Conservation (phyloP, 1,284 basidiomycete species). For the Trametes versicolor region DNA sequence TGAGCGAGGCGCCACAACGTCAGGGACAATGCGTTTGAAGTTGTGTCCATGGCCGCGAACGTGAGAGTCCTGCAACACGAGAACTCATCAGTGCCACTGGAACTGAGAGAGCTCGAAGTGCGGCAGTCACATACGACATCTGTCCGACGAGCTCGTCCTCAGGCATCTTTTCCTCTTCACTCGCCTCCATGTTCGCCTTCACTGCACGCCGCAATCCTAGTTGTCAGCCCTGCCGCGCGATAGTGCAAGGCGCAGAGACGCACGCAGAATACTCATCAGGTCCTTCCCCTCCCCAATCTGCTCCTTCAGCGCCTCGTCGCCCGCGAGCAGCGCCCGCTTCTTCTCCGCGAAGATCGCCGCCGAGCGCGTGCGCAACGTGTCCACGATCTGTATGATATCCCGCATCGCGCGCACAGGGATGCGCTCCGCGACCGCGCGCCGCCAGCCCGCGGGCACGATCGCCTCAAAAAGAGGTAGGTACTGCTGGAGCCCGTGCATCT, state of each 20-base stretch:
- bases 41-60: slow-evolving; percentile 43
- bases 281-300: slow-evolving; percentile 45
- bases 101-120: background rate
- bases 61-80: slow-evolving; percentile 34
- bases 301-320: slow-evolving; percentile 38
- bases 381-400: slow-evolving; percentile 17
- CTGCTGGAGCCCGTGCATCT: slow-evolving; percentile 8
- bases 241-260: slow-evolving; percentile 5
- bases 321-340: slow-evolving; percentile 37
- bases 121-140: slow-evolving; percentile 37
- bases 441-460: slow-evolving; percentile 11
- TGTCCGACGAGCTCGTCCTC: slow-evolving; percentile 31
- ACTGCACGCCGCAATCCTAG: slow-evolving; percentile 28
- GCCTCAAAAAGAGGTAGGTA: slow-evolving; percentile 21
- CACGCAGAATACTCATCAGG: slow-evolving; percentile 44
- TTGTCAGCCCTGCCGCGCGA: background rate
- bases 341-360: slow-evolving; percentile 36
- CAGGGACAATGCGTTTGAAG: slow-evolving; percentile 41
- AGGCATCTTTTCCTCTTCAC: slow-evolving; percentile 38
- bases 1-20: slow-evolving; percentile 39
- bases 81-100: too few relatives aligned
- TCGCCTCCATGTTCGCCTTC: slow-evolving; percentile 39
- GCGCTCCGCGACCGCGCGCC: slow-evolving; percentile 23
- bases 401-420: slow-evolving; percentile 33
- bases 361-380: slow-evolving; percentile 15